These are phyloP conservation scores for Graphiopsis chlorocephala DNA, from an alignment of 2,329 filamentous ascomycete genomes.

Conservation along the genomic window DNA sequence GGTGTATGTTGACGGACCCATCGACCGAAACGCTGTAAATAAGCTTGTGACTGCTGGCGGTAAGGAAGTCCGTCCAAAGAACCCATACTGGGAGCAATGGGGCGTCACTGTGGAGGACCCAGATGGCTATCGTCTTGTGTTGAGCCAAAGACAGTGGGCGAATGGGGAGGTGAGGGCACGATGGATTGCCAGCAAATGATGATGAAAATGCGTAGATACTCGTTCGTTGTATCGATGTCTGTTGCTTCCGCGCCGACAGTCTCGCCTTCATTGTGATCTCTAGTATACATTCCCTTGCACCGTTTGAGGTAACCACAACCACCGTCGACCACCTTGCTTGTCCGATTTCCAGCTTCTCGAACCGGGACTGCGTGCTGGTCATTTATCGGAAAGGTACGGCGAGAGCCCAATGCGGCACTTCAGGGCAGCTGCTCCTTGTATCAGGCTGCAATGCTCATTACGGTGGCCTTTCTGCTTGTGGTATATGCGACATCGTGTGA, in stretches of 20 bases:
- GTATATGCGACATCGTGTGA: background rate
- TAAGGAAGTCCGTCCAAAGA: background rate
- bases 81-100: slow-evolving; percentile 5
- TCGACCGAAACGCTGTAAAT: background rate
- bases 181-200: background rate
- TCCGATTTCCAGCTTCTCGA: background rate
- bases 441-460: background rate
- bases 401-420: background rate
- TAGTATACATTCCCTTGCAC: background rate
- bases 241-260: background rate
- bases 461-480: background rate
- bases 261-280: background rate
- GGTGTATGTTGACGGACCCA: background rate
- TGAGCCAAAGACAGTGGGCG: background rate
- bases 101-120: slow-evolving; percentile 8
- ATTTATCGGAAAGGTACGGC: background rate
- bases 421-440: background rate
- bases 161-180: slow-evolving; percentile 1
- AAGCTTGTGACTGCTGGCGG: background rate
- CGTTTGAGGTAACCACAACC: background rate
- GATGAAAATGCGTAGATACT: background rate
- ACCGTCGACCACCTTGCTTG: background rate
- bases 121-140: background rate
- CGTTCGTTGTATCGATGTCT: background rate
- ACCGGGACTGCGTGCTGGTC: background rate